Base-by-base conservation (phyloP, 441 rosid genomes). In the Brassica balearica region DNA sequence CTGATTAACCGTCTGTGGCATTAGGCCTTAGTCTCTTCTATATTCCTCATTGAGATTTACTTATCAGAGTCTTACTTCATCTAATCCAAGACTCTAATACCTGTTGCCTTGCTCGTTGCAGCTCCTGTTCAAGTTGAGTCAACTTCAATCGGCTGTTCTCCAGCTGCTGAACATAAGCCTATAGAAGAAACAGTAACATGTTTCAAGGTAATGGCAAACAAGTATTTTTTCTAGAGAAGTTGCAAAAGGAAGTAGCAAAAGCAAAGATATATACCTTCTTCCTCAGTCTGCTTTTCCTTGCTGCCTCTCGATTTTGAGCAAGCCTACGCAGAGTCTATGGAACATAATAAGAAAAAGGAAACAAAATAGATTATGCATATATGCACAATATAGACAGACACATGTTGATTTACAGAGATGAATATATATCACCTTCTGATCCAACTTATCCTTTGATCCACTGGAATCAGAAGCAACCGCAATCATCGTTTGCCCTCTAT, bases 261-360 rank as follows among this genome's bases (percentile, higher is more conserved):
- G 12, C 15, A 3, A 23, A 17, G 27, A 25, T 25, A 25, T 25
- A 17, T 65, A 95, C 99, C 80, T 95, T 93, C 89, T 95, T 95
- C 85, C 98, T 87, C 78, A 95, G 82, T 73, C 99, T 89, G 82
- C 99, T 95, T 87, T 95, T 95, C 81, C 99, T 89, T 48, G 99
- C 99, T 51, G 99, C 99, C 85, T 95, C 99, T 12, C 98, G 94
- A 81, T 95, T 95, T 83, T 95, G 99, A 83, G 99, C 99, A 78
- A 95, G 98, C 82, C 99, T 88, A 59, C 99, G 97, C 79, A 93
- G 94, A 59, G 97, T 91, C 99, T 95, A 89, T 67, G 71, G 34
- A 75, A 74, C 27, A 70, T 8, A 61, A n/a, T 12, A 61, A n/a
- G 1, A 51, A 69, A 60, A 69, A 41, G 11, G 5, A 68, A 69